Evolutionary conservation across 495 filamentous ascomycete species (phyloP).

Genomic region (Penicillium ucsense): DNA sequence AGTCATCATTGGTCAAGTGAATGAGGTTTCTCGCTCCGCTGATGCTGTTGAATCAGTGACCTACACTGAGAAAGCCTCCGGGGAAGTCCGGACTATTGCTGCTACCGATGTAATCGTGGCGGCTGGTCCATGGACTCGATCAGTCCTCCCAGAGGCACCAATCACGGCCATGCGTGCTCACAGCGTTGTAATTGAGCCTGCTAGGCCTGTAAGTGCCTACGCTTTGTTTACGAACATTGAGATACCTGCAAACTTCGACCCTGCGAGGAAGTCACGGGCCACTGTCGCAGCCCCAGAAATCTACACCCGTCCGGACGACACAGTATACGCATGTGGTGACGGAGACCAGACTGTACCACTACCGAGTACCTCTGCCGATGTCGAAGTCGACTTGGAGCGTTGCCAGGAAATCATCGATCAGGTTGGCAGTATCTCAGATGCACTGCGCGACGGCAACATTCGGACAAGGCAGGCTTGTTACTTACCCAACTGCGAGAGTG

Average conservation of each 20-base stretch:
- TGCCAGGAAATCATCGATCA: slow-evolving; percentile 88
- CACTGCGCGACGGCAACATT: slow-evolving; percentile 66
- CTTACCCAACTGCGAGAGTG: slow-evolving; percentile 60
- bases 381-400: slow-evolving; percentile 62
- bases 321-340: slow-evolving; percentile 91
- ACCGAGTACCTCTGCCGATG: slow-evolving; percentile 65
- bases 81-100: slow-evolving; percentile 46
- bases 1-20: slow-evolving; percentile 59
- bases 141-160: slow-evolving; percentile 62
- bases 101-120: slow-evolving; percentile 77
- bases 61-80: slow-evolving; percentile 59
- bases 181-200: slow-evolving; percentile 73
- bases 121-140: slow-evolving; percentile 83
- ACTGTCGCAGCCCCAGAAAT: slow-evolving; percentile 78
- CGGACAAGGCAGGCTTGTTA: slow-evolving; percentile 88
- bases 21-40: slow-evolving; percentile 46
- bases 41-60: slow-evolving; percentile 56
- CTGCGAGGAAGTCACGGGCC: slow-evolving; percentile 39
- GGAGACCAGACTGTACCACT: slow-evolving; percentile 70
- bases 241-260: slow-evolving; percentile 52
- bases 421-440: slow-evolving; percentile 64
- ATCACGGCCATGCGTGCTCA: slow-evolving; percentile 80
- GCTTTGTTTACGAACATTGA: slow-evolving; percentile 86
- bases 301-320: slow-evolving; percentile 78
- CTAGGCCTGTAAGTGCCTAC: slow-evolving; percentile 70